These are phyloP conservation scores for Xylaria sp. DNA, from an alignment of 2,329 filamentous ascomycete species.

Conservation along the genomic window DNA sequence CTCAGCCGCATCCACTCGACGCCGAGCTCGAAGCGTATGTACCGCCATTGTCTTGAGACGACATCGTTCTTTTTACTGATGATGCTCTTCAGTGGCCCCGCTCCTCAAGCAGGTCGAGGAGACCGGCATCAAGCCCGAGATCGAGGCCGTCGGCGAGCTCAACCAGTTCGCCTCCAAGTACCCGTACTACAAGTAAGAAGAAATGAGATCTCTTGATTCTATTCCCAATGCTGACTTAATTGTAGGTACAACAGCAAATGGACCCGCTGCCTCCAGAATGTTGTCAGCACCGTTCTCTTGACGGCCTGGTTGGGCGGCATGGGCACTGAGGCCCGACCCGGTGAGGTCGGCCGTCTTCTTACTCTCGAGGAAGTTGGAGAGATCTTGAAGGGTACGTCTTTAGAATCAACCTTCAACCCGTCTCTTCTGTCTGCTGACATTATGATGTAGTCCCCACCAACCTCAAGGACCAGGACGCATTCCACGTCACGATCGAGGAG, in stretches of 20 bases:
- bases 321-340: conserved; percentile 46
- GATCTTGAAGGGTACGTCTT: conserved; percentile 61
- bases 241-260: conserved; percentile 74
- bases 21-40: conserved; percentile 53
- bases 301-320: conserved; percentile 77
- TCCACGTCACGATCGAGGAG: conserved; percentile 96
- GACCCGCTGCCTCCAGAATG: conserved; percentile 77
- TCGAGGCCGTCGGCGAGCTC: conserved; percentile 65
- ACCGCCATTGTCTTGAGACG: neutral
- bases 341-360: conserved; percentile 61
- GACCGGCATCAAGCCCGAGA: conserved; percentile 65
- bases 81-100: conserved; percentile 49
- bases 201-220: neutral
- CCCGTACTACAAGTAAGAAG: conserved; percentile 95
- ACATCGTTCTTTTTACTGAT: conserved; percentile 7
- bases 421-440: neutral
- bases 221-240: conserved; percentile 2
- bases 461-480: conserved; percentile 80
- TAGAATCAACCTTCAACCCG: neutral
- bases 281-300: conserved; percentile 54
- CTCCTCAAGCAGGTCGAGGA: conserved; percentile 65
- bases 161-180: conserved; percentile 71
- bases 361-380: conserved; percentile 83
- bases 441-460: conserved; percentile 72
- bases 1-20: conserved; percentile 89